Conservation (phyloP, 106 monocot genomes). For the Amphibolis antarctica region DNA sequence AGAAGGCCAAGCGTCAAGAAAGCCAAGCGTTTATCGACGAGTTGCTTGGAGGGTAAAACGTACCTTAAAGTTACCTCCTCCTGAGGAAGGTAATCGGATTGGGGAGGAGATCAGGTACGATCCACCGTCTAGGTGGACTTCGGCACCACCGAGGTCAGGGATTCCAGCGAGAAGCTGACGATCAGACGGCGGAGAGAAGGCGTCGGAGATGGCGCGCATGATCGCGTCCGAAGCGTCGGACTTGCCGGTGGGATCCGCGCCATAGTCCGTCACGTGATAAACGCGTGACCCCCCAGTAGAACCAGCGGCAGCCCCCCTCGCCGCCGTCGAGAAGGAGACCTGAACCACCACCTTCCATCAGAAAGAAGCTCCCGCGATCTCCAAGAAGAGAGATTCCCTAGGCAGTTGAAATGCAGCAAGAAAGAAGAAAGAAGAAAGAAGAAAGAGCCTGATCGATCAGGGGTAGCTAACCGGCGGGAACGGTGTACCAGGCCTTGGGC, state of each 20-base stretch:
- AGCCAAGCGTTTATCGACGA: background rate
- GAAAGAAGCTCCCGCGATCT: too few relatives aligned
- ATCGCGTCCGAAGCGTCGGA: slow-evolving; percentile 51
- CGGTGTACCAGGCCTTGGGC: too few relatives aligned
- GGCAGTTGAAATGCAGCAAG: too few relatives aligned
- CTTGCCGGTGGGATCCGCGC: slow-evolving; percentile 57
- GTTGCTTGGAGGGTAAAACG: background rate
- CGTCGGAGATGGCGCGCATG: slow-evolving; percentile 35
- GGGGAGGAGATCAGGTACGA: slow-evolving; percentile 40
- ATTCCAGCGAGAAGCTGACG: slow-evolving; percentile 33
- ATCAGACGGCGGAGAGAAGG: slow-evolving; percentile 19
- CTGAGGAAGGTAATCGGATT: slow-evolving; percentile 29
- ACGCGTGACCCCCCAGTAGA: slow-evolving; percentile 24
- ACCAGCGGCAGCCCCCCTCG: background rate
- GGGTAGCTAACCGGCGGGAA: too few relatives aligned
- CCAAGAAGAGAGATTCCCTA: too few relatives aligned
- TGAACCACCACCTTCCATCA: background rate
- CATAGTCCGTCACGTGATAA: slow-evolving; percentile 55
- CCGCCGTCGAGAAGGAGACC: background rate
- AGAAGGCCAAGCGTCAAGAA: background rate
- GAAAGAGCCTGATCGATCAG: too few relatives aligned
- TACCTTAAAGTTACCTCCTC: slow-evolving; percentile 63
- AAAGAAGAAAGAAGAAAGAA: too few relatives aligned
- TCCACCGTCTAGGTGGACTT: slow-evolving; percentile 61
- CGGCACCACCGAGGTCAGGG: slow-evolving; percentile 55